Base-by-base conservation (phyloP, 441 rosid genomes). In the Macaranga tanarius region DNA sequence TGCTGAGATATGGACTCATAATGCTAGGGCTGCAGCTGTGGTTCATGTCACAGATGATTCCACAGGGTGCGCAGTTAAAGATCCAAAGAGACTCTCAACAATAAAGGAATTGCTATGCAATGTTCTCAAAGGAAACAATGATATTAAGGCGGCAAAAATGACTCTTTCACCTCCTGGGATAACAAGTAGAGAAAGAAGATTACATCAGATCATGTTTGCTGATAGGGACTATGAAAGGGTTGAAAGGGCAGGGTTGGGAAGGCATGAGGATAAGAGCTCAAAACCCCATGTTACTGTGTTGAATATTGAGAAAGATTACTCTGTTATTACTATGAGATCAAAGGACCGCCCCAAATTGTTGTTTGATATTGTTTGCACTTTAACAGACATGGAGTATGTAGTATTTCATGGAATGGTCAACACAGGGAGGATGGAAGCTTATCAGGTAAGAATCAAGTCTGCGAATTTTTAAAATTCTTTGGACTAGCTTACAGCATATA, bases 1-100 rank as follows among this genome's bases (percentile, higher is more conserved):
- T 81, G 98, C 97, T 57, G 98, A 91, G 84, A 87, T 93, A 78
- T 93, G 98, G 98, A 93, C 98, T 28, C 98, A 93, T 85, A 93
- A 93, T 76, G 82, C 83, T 25, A 85, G 97, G 80, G 97, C 97
- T 63, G 98, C 98, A 2, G 96, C 98, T 13, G 96, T 93, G 44
- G 88, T 88, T 72, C 92, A 87, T 75, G 95, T 89, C 76, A 93
- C 90, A 9, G 97, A 93, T 75, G 80, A 76, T 73, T 78, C 79
- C 50, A 87, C 95, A 23, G 83, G 86, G 11, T 70, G 78, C 26
- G 92, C 96, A 26, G 83, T 92, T 67, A 79, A 77, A 31, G 98
- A 93, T 76, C 88, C 85, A 0, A 69, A 76, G 63, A 88, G 85
- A 34, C 93, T 93, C 25, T 81, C 85, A n/a, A 77, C 77, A 34